A percentile compares a stretch with the other conserved stretches of the same genome.
Evolutionary conservation across 306 rosid species (phyloP).

Genomic region (Dalbergia cultrata): DNA sequence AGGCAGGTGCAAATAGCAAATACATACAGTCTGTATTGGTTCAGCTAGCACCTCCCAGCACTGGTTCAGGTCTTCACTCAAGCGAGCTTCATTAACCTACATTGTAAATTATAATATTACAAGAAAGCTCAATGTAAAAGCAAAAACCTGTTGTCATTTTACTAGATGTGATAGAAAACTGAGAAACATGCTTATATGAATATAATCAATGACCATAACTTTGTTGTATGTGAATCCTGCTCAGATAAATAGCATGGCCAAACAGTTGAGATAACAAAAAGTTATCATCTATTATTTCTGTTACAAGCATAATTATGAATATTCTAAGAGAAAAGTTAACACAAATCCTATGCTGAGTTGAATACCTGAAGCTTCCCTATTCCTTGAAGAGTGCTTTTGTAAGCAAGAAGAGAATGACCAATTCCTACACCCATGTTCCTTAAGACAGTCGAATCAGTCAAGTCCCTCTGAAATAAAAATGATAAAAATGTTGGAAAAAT

Average conservation of each 20-base stretch:
- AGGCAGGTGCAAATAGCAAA: conserved; percentile 40
- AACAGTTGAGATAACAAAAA: conserved; percentile 30
- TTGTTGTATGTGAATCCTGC: conserved; percentile 16
- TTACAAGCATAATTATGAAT: conserved; percentile 4
- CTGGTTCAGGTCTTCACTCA: conserved; percentile 79
- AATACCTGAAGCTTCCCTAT: conserved; percentile 87
- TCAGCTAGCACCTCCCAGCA: conserved; percentile 99
- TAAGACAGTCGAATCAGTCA: conserved; percentile 95
- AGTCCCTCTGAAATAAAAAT: conserved; percentile 64
- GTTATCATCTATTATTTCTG: conserved; percentile 8
- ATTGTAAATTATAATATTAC: conserved; percentile 42
- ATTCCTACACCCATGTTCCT: conserved; percentile 92
- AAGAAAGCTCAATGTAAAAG: conserved; percentile 6
- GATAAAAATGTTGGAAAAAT: background rate
- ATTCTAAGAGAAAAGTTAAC: conserved; percentile 11
- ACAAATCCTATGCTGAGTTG: conserved; percentile 4
- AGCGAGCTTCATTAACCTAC: conserved; percentile 79
- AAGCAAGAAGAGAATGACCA: conserved; percentile 94
- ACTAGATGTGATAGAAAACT: conserved; percentile 28
- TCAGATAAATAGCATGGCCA: conserved; percentile 10
- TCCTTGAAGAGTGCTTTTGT: conserved; percentile 85
- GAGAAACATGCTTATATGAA: conserved; percentile 29
- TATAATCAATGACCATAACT: conserved; percentile 32
- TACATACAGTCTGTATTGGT: conserved; percentile 91
- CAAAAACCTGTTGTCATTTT: conserved; percentile 4